Conservation (phyloP, 2,329 filamentous ascomycete species). For the Monascus ruber region DNA sequence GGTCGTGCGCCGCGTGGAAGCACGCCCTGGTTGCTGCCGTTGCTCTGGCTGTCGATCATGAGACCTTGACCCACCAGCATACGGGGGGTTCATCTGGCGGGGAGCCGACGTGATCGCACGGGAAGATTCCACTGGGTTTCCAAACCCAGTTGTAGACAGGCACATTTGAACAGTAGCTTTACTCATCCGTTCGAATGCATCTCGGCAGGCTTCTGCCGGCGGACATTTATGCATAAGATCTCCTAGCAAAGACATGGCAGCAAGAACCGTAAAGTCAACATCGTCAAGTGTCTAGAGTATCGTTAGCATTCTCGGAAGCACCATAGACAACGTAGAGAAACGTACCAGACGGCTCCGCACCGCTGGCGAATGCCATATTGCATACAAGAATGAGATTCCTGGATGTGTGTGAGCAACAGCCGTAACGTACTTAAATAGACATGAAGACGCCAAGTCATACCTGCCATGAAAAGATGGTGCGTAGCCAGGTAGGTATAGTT, state of each 20-base stretch:
- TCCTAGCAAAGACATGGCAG: slow-evolving; percentile 81
- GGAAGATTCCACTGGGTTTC: slow-evolving; percentile 31
- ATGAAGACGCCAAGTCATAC: slow-evolving; percentile 32
- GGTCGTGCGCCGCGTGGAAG: slow-evolving; percentile 18
- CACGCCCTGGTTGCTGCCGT: slow-evolving; percentile 13
- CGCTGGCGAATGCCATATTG: slow-evolving; percentile 88
- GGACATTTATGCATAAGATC: slow-evolving; percentile 92
- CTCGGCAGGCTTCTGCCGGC: slow-evolving; percentile 84
- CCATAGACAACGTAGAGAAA: slow-evolving; percentile 7
- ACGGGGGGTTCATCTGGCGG: slow-evolving; percentile 4
- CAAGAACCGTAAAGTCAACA: slow-evolving; percentile 92
- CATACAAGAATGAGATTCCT: slow-evolving; percentile 85
- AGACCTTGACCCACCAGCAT: slow-evolving; percentile 9
- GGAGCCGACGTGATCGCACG: slow-evolving; percentile 8
- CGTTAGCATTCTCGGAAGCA: slow-evolving; percentile 3
- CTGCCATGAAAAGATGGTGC: slow-evolving; percentile 94
- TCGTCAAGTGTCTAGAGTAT: slow-evolving; percentile 63
- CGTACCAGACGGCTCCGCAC: slow-evolving; percentile 77
- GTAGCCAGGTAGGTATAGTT: slow-evolving; percentile 95
- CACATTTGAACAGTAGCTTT: slow-evolving; percentile 95
- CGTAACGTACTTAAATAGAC: no score
- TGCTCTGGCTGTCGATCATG: slow-evolving; percentile 8
- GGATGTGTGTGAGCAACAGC: slow-evolving; percentile 6
- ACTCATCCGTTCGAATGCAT: slow-evolving; percentile 89
- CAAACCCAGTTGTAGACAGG: slow-evolving; percentile 74